Base-by-base conservation (phyloP, 2,329 filamentous ascomycete genomes). In the Aspergillus aculeatus region DNA sequence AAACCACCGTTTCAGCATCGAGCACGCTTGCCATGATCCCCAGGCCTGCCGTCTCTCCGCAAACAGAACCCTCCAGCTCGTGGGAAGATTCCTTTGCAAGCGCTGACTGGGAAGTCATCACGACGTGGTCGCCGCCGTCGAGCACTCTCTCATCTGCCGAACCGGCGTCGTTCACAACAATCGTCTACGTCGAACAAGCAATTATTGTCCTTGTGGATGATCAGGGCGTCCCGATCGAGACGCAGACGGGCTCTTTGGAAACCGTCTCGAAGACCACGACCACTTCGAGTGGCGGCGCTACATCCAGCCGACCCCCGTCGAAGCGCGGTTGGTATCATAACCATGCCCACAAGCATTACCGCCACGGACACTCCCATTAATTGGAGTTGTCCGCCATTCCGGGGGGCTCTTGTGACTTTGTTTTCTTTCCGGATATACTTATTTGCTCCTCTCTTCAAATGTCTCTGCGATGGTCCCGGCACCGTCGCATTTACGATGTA, bases 121-220 rank as follows among this genome's bases (percentile, higher is more conserved):
- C n/a, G 10, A 67, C 64, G 24, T 67, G 59, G 32, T 70, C 65
- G 3, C 67, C 71, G 6, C 69, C 66, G 24, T 66, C 70, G 1
- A 66, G 62, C 11, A 70, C 70, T n/a, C n/a, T n/a, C 2, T 69
- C 68, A 4, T 65, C 67, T n/a, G 51, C 66, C 14, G 9, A 68
- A 23, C 66, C 64, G 14, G 59, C 64, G 4, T 54, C 71, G 48
- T 70, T 66, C 1, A 65, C 71, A 35, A 68, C 70, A 19, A 58
- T 71, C n/a, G 61, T 75, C 19, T 73, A 69, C 32, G 49, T 76
- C 2, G 62, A 74, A 44, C 65, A 70, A 21, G 66, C 73, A 19
- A 59, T 75, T 12, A 56, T 69, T 11, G 64, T 76, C 38, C 29
- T 69, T 21, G 60, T 73, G 21, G 69, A 73, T 44, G 64, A 57